Percentiles rank a stretch among this genome's conserved stretches.
Conservation (phyloP, 176 grass and related monocot genomes). For the Aegilops longissima region DNA sequence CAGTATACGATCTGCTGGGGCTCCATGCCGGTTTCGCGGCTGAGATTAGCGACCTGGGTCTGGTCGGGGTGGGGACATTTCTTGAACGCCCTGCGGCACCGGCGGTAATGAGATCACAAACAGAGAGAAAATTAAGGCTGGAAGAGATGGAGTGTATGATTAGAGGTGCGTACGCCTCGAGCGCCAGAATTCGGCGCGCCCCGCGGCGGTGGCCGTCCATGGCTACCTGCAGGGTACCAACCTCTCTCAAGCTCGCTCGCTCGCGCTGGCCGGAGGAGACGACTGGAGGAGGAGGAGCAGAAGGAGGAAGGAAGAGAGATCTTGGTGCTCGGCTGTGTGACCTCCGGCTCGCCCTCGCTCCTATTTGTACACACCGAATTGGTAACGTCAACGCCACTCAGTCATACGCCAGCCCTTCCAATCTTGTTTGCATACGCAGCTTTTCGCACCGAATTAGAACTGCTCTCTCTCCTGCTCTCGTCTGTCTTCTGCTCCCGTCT, state of each 20-base stretch:
- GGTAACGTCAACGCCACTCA: too few relatives aligned
- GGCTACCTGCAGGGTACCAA: background rate
- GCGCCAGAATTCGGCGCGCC: slow-evolving; percentile 83
- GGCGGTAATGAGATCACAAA: too few relatives aligned
- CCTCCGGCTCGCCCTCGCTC: too few relatives aligned
- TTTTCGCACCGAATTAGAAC: too few relatives aligned
- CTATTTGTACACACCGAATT: too few relatives aligned
- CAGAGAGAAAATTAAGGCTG: background rate
- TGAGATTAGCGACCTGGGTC: slow-evolving; percentile 85
- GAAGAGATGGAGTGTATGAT: background rate
- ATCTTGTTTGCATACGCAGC: too few relatives aligned
- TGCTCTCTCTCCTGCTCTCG: too few relatives aligned
- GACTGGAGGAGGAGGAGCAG: background rate
- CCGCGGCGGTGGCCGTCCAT: slow-evolving; percentile 97
- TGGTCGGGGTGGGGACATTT: slow-evolving; percentile 89
- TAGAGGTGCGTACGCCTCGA: slow-evolving; percentile 55
- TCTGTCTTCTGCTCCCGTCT: too few relatives aligned
- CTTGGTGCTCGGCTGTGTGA: background rate
- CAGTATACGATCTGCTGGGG: slow-evolving; percentile 96
- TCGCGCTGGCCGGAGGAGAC: background rate
- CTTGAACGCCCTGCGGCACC: slow-evolving; percentile 77
- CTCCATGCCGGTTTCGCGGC: slow-evolving; percentile 72
- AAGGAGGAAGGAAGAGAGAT: background rate
- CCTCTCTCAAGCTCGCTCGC: background rate
- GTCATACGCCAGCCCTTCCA: too few relatives aligned